A percentile compares a stretch with the other conserved stretches of the same genome.
Conservation (phyloP, 1,139 yeast genomes). For the Scheffersomyces parashehatae region DNA sequence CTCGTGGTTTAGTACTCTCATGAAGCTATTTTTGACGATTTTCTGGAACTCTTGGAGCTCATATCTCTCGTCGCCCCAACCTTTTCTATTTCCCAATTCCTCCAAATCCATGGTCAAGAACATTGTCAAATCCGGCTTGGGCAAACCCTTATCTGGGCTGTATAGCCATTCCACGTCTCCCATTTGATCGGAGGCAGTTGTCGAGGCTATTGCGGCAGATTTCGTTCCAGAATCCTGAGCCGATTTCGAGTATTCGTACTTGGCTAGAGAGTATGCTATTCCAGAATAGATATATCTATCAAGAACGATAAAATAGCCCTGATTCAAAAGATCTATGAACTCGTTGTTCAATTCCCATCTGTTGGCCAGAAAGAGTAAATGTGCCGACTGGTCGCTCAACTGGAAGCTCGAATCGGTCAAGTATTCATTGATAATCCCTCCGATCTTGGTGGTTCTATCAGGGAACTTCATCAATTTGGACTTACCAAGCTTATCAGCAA, state of each 20-base stretch:
- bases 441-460: slow-evolving; percentile 80
- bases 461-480: slow-evolving; percentile 75
- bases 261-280: slow-evolving; percentile 89
- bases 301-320: slow-evolving; percentile 63
- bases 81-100: slow-evolving; percentile 58
- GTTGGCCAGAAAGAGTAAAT: slow-evolving; percentile 87
- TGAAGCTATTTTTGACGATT: slow-evolving; percentile 63
- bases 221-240: slow-evolving; percentile 1
- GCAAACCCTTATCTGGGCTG: slow-evolving; percentile 80
- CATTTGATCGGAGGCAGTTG: slow-evolving; percentile 31
- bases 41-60: slow-evolving; percentile 74
- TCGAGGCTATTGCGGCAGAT: slow-evolving; percentile 3
- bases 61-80: slow-evolving; percentile 92
- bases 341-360: slow-evolving; percentile 77
- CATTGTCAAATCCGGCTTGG: slow-evolving; percentile 80
- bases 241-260: slow-evolving; percentile 25
- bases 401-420: slow-evolving; percentile 51
- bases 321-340: slow-evolving; percentile 46
- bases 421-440: slow-evolving; percentile 73
- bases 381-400: slow-evolving; percentile 76
- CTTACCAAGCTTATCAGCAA: slow-evolving; percentile 40
- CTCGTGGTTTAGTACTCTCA: slow-evolving; percentile 40
- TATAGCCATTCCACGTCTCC: slow-evolving; percentile 73
- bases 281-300: slow-evolving; percentile 95
- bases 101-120: slow-evolving; percentile 65